Percentiles rank a stretch among this genome's conserved stretches.
Conservation (phyloP, 176 grass and related monocot species). For the Alopecurus myosuroides region DNA sequence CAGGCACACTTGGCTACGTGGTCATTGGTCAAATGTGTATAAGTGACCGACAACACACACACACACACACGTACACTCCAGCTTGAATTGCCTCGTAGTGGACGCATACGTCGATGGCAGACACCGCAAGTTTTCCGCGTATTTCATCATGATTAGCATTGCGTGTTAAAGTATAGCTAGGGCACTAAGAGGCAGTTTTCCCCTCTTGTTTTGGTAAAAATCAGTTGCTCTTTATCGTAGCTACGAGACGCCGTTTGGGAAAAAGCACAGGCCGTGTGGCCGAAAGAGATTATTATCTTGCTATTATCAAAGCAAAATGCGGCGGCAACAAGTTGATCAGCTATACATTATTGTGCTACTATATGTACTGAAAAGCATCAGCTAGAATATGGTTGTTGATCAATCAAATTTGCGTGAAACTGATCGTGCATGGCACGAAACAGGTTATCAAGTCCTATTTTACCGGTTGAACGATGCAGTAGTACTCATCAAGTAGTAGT, state of each 20-base stretch:
- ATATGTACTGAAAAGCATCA: not conserved
- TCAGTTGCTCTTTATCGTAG: not conserved
- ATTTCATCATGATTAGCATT: constrained; percentile 10
- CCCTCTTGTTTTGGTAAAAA: not conserved
- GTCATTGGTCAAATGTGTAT: not conserved
- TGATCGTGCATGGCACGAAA: not conserved
- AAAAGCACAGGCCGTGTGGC: not conserved
- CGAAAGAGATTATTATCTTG: not conserved
- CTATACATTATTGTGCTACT: not conserved
- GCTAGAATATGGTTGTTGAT: not conserved
- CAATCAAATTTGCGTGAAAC: not conserved
- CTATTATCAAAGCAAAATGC: not conserved
- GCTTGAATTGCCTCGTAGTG: constrained; percentile 3
- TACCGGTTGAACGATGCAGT: not conserved
- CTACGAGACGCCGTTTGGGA: not conserved
- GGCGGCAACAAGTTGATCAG: not conserved
- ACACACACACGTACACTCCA: not conserved
- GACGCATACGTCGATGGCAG: constrained; percentile 7
- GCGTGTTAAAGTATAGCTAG: not conserved
- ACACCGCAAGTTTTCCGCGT: not conserved
- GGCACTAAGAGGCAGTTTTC: constrained; percentile 1
- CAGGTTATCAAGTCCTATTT: not conserved
- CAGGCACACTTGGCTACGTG: not conserved
- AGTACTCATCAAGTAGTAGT: not conserved
- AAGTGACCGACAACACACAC: constrained; percentile 25